phyloP scores from a whole-genome alignment of 306 rosid genomes.

The Styphnolobium japonicum region DNA sequence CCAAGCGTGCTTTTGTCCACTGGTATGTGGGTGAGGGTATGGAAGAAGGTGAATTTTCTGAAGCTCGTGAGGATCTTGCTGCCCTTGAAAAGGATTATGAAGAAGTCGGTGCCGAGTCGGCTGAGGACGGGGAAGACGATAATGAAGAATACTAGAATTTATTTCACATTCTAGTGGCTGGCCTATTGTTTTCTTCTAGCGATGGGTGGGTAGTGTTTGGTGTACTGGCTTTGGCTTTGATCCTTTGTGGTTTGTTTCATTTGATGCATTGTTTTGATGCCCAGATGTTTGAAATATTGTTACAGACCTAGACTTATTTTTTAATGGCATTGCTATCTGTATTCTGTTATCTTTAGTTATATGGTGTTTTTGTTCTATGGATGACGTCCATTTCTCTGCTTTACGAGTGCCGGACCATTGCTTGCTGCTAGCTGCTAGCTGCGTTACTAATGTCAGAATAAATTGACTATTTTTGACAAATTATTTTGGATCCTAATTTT shows the following conservation, averaged over 20 bases:
- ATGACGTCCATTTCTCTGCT: neutral
- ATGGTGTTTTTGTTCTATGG: neutral
- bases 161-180: neutral
- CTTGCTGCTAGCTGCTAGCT: too few species aligned
- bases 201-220: neutral
- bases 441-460: too few species aligned
- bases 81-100: constrained; percentile 93
- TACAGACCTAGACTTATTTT: neutral
- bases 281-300: neutral
- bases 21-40: constrained; percentile 99
- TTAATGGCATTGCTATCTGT: neutral
- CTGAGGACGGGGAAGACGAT: constrained; percentile 74
- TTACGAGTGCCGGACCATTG: too few species aligned
- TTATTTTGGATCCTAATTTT: too few species aligned
- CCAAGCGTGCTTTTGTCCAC: constrained; percentile 89
- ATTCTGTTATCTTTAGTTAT: neutral
- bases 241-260: neutral
- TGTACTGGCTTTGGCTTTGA: neutral
- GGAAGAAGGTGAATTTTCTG: constrained; percentile 98
- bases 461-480: too few species aligned
- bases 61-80: constrained; percentile 95
- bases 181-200: neutral
- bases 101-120: constrained; percentile 90
- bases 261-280: neutral
- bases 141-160: constrained; percentile 55